A percentile compares a stretch with the other conserved stretches of the same genome.
phyloP scores from a whole-genome alignment of 345 rosid genomes.

The Sonneratia caseolaris region DNA sequence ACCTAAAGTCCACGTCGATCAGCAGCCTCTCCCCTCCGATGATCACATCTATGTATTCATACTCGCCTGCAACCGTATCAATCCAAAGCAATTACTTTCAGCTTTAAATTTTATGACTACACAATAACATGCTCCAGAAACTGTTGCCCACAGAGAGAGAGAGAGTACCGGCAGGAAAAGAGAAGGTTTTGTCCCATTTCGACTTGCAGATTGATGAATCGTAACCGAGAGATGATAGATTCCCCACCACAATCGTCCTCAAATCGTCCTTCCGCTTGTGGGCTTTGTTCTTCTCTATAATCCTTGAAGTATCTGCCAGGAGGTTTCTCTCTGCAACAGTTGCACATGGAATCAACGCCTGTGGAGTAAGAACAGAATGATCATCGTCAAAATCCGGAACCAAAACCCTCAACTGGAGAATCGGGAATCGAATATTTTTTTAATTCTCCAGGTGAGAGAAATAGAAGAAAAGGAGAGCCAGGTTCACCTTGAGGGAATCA shows the following conservation, averaged over 20 bases:
- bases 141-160: neutral
- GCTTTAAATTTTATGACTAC: neutral
- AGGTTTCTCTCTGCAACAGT: conserved; percentile 66
- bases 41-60: conserved; percentile 83
- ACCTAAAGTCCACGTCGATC: conserved; percentile 81
- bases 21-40: conserved; percentile 46
- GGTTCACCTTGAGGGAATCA: conserved; percentile 66
- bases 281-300: conserved; percentile 68
- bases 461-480: neutral
- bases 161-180: conserved; percentile 64
- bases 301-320: conserved; percentile 67
- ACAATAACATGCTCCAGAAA: neutral
- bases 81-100: neutral
- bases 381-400: neutral
- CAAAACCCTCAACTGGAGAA: neutral
- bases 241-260: conserved; percentile 53
- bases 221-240: conserved; percentile 51
- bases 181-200: conserved; percentile 71
- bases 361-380: conserved; percentile 9
- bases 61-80: conserved; percentile 48
- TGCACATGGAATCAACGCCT: conserved; percentile 70
- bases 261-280: conserved; percentile 62
- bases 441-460: too few species aligned
- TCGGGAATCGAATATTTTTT: too few species aligned
- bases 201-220: conserved; percentile 83